Evolutionary conservation across 345 rosid species (phyloP).

Genomic region (Physaria fendleri): DNA sequence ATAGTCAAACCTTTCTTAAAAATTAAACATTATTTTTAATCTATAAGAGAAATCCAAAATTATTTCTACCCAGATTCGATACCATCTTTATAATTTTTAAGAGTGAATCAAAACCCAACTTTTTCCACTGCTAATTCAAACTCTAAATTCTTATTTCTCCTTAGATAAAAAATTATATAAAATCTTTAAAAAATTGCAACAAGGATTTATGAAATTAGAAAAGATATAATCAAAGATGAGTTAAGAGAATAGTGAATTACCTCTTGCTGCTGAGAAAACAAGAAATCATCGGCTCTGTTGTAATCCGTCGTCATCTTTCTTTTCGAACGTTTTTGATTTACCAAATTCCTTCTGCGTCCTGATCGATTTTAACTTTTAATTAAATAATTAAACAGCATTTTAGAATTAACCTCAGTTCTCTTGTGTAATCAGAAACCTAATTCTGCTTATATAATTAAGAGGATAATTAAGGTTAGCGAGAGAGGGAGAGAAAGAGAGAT

Average conservation of each 20-base stretch:
- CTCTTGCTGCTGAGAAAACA: constrained; percentile 37
- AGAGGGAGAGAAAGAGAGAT: too few species aligned
- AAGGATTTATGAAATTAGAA: background rate
- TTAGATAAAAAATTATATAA: too few species aligned
- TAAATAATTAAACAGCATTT: background rate
- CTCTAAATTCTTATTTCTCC: background rate
- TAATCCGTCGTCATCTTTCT: constrained; percentile 43
- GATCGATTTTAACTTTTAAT: background rate
- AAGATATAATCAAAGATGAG: too few species aligned
- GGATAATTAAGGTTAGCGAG: too few species aligned
- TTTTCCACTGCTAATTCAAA: background rate
- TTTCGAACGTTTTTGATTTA: background rate
- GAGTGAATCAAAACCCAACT: background rate
- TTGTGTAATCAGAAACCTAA: too few species aligned
- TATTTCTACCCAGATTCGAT: background rate
- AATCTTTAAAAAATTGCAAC: background rate
- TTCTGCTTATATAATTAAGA: too few species aligned
- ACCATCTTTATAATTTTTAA: background rate
- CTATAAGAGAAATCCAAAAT: too few species aligned
- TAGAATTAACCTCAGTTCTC: background rate
- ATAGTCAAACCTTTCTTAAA: too few species aligned
- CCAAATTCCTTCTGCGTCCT: background rate
- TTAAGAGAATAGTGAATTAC: too few species aligned
- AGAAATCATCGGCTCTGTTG: constrained; percentile 37
- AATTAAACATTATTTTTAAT: too few species aligned